These are phyloP conservation scores for Pseudogymnoascus sp. DNA, from an alignment of 2,329 filamentous ascomycete species.

Conservation along the genomic window DNA sequence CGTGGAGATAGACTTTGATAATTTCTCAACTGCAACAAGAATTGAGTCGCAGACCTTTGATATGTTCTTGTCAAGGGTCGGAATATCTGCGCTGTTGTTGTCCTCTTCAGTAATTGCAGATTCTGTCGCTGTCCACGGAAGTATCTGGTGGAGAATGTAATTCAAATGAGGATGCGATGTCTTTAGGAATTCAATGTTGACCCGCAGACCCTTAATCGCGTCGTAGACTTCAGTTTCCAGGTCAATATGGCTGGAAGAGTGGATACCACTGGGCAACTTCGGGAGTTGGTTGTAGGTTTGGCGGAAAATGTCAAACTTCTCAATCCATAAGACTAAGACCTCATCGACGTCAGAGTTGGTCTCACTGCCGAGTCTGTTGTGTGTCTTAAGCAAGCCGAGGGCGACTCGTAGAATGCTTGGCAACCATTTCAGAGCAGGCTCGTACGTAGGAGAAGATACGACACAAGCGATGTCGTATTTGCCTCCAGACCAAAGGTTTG, in stretches of 20 bases:
- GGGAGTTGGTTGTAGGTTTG: conserved; percentile 37
- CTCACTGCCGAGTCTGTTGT: conserved; percentile 53
- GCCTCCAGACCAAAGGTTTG: conserved; percentile 37
- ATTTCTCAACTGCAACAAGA: conserved; percentile 70
- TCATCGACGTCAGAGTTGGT: conserved; percentile 30
- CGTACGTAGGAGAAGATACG: background rate
- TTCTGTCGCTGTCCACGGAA: conserved; percentile 50
- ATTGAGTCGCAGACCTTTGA: conserved; percentile 65
- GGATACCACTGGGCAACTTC: conserved; percentile 45
- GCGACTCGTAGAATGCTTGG: conserved; percentile 58
- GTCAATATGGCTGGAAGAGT: conserved; percentile 31
- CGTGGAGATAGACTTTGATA: conserved; percentile 47
- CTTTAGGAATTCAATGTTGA: conserved; percentile 22
- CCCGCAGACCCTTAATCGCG: conserved; percentile 15
- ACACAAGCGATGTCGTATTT: conserved; percentile 18
- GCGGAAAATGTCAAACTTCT: conserved; percentile 39
- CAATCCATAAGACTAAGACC: conserved; percentile 43
- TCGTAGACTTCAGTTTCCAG: conserved; percentile 19
- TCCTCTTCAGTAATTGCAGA: conserved; percentile 13
- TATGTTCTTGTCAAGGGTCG: conserved; percentile 49
- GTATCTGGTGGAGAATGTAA: conserved; percentile 60
- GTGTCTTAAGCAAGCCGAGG: conserved; percentile 54
- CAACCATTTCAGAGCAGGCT: conserved; percentile 47
- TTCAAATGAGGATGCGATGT: conserved; percentile 47
- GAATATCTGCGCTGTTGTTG: conserved; percentile 15